These are phyloP conservation scores for Metschnikowia lunata DNA, from an alignment of 805 yeast genomes.

Conservation along the genomic window DNA sequence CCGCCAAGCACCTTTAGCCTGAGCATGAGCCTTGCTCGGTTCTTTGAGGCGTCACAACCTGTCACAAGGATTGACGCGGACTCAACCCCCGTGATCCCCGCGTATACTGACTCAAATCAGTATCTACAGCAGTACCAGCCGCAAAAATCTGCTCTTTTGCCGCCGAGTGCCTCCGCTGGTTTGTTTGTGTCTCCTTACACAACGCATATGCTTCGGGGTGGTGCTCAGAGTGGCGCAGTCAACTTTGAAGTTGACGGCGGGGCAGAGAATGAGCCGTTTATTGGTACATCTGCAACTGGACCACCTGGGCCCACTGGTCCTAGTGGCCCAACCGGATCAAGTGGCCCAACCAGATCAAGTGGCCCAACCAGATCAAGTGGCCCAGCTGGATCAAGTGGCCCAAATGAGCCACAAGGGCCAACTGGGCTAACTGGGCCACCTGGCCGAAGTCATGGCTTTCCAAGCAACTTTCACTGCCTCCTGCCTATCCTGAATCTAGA, in stretches of 20 bases:
- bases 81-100: background rate
- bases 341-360: too few species aligned
- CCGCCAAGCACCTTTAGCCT: constrained; percentile 1
- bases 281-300: background rate
- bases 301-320: too few species aligned
- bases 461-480: background rate
- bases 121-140: constrained; percentile 4
- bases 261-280: background rate
- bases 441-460: background rate
- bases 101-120: constrained; percentile 9
- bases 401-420: background rate
- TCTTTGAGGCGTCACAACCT: constrained; percentile 4
- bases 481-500: constrained; percentile 11
- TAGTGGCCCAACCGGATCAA: too few species aligned
- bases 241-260: background rate
- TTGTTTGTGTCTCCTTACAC: background rate
- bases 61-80: background rate
- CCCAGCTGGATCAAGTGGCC: background rate
- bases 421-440: background rate
- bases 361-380: background rate
- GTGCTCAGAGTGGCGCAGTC: background rate
- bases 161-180: background rate
- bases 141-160: background rate
- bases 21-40: constrained; percentile 3
- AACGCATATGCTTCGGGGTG: background rate